phyloP scores from a whole-genome alignment of 106 monocot genomes.

The Allium fistulosum region DNA sequence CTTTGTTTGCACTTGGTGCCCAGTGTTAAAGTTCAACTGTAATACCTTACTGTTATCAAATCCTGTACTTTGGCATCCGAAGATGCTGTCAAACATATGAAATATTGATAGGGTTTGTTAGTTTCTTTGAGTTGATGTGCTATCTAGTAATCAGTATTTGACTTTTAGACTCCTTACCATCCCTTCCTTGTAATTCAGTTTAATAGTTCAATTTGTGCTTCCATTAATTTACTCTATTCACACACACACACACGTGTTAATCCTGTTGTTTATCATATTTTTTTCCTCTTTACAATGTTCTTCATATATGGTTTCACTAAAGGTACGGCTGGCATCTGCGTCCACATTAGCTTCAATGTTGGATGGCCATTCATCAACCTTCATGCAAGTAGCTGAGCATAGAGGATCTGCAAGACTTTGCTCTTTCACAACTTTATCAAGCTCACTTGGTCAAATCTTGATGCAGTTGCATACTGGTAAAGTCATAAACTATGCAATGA shows the following conservation, averaged over 20 bases:
- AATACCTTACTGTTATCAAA: no score
- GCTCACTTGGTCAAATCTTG: constrained; percentile 77
- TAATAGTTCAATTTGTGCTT: not conserved
- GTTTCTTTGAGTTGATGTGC: no score
- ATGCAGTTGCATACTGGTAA: constrained; percentile 93
- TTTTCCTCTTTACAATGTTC: not conserved
- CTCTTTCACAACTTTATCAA: constrained; percentile 87
- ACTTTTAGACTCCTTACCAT: no score
- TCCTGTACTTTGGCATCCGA: no score
- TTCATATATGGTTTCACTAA: not conserved
- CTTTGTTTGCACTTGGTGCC: no score
- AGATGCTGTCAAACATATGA: no score
- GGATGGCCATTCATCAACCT: constrained; percentile 53
- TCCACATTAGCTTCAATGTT: constrained; percentile 68
- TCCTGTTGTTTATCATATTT: not conserved
- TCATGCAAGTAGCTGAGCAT: constrained; percentile 84
- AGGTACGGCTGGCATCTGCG: constrained; percentile 70
- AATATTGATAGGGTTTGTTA: no score
- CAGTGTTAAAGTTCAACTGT: no score
- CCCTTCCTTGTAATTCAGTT: no score
- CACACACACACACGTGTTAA: not conserved
- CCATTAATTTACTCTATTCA: not conserved
- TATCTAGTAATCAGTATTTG: no score
- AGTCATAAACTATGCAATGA: no score
- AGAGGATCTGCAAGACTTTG: constrained; percentile 61